Evolutionary conservation across 768 basidiomycete genomes (phyloP).

Genomic region (Termitomyces sp.): DNA sequence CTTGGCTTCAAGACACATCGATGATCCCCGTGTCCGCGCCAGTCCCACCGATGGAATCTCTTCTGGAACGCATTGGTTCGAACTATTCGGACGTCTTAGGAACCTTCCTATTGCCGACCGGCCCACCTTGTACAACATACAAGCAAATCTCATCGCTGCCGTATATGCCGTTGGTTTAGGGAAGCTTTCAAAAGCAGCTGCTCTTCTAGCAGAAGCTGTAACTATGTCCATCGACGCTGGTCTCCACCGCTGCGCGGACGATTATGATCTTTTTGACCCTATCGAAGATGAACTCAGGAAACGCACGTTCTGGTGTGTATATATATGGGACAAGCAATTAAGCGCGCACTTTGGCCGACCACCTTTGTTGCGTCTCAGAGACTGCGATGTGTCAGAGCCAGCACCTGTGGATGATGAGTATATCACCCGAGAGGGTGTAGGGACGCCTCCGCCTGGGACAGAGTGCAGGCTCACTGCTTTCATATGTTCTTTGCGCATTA

Average conservation of each 20-base stretch:
- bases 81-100: constrained; percentile 80
- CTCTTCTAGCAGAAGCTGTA: constrained; percentile 80
- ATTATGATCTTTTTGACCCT: constrained; percentile 81
- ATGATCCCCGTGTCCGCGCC: constrained; percentile 84
- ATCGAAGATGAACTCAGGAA: constrained; percentile 91
- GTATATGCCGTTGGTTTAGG: constrained; percentile 91
- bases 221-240: constrained; percentile 88
- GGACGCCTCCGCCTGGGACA: constrained; percentile 61
- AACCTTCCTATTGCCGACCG: constrained; percentile 85
- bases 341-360: constrained; percentile 87
- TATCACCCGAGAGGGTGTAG: constrained; percentile 69
- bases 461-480: constrained; percentile 82
- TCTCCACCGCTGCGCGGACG: constrained; percentile 81
- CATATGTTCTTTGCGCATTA: constrained; percentile 67
- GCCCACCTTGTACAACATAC: constrained; percentile 88
- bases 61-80: constrained; percentile 89
- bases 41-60: constrained; percentile 81
- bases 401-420: constrained; percentile 84
- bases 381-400: constrained; percentile 91
- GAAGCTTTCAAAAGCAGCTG: constrained; percentile 81
- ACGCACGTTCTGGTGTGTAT: constrained; percentile 95
- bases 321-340: constrained; percentile 95
- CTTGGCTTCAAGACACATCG: constrained; percentile 86
- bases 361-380: constrained; percentile 78
- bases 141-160: constrained; percentile 87